phyloP scores from a whole-genome alignment of 768 basidiomycete genomes.

The Rhizopogon salebrosus region DNA sequence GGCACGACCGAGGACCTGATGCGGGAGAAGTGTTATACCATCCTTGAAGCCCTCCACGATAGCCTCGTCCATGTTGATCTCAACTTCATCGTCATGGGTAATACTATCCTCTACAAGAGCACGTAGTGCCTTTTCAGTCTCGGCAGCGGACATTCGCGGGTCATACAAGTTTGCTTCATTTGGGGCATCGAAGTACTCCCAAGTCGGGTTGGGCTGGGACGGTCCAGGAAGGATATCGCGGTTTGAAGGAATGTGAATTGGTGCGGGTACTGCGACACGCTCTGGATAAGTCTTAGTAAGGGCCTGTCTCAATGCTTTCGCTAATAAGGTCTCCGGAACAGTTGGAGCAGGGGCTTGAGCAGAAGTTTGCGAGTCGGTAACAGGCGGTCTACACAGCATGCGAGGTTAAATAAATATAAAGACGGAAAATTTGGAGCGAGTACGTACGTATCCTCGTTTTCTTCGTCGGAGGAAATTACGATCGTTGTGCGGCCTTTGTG shows the following conservation, averaged over 20 bases:
- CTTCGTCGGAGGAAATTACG: conserved; percentile 30
- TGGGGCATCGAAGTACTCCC: conserved; percentile 28
- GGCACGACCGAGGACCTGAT: conserved; percentile 77
- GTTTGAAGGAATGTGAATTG: conserved; percentile 23
- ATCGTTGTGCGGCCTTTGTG: conserved; percentile 10
- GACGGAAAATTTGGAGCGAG: background rate
- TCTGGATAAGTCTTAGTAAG: conserved; percentile 7
- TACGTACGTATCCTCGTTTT: conserved; percentile 8
- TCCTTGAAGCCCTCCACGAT: conserved; percentile 74
- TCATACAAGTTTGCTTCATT: conserved; percentile 22
- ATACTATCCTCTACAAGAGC: conserved; percentile 70
- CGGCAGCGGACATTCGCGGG: conserved; percentile 36
- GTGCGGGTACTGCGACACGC: conserved; percentile 25
- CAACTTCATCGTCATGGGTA: conserved; percentile 45
- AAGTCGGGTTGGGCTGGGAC: conserved; percentile 9
- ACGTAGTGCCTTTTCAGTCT: conserved; percentile 74
- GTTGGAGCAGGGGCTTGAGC: background rate
- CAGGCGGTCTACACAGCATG: conserved; percentile 3
- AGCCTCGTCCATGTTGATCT: conserved; percentile 61
- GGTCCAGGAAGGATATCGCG: conserved; percentile 12
- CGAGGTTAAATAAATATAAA: background rate
- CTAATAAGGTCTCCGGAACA: conserved; percentile 11
- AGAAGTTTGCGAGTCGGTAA: conserved; percentile 2
- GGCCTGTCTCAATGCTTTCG: conserved; percentile 22
- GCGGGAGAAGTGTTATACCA: conserved; percentile 68